These are phyloP conservation scores for Acacia pycnantha DNA, from an alignment of 331 rosid species.

Conservation along the genomic window DNA sequence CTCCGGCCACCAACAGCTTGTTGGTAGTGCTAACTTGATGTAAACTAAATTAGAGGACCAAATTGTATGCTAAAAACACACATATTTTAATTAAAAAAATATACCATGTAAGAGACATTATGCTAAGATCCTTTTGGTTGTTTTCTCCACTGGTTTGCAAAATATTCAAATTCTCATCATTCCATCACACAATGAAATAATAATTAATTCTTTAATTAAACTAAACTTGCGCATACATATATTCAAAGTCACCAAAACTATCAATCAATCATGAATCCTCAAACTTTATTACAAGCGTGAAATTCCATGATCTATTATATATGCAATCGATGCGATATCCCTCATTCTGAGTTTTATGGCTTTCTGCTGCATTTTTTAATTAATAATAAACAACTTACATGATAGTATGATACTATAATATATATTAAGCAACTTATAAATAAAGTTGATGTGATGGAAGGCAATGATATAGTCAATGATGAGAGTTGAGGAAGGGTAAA, in stretches of 20 bases:
- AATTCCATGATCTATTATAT: not conserved
- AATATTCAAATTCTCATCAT: slow-evolving; percentile 46
- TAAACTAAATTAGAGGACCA: too few species aligned
- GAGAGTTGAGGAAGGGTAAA: slow-evolving; percentile 31
- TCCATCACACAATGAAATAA: slow-evolving; percentile 33
- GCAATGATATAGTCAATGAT: slow-evolving; percentile 46
- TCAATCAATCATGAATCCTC: slow-evolving; percentile 44
- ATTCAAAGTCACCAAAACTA: slow-evolving; percentile 46
- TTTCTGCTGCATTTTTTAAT: not conserved
- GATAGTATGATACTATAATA: not conserved
- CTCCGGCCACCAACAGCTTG: too few species aligned
- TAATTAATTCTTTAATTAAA: slow-evolving; percentile 34
- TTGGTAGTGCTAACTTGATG: too few species aligned
- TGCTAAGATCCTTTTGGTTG: not conserved
- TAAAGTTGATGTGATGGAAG: slow-evolving; percentile 6
- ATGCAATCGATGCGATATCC: not conserved
- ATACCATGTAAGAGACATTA: not conserved
- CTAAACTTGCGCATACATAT: slow-evolving; percentile 30
- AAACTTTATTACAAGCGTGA: slow-evolving; percentile 44
- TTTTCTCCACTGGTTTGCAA: slow-evolving; percentile 20
- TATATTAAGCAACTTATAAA: not conserved
- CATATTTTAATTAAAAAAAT: not conserved
- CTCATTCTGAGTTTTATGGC: not conserved
- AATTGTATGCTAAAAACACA: too few species aligned
- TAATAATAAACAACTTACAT: not conserved